These are phyloP conservation scores for Leucosporidium scottii DNA, from an alignment of 768 basidiomycete species.

Conservation along the genomic window DNA sequence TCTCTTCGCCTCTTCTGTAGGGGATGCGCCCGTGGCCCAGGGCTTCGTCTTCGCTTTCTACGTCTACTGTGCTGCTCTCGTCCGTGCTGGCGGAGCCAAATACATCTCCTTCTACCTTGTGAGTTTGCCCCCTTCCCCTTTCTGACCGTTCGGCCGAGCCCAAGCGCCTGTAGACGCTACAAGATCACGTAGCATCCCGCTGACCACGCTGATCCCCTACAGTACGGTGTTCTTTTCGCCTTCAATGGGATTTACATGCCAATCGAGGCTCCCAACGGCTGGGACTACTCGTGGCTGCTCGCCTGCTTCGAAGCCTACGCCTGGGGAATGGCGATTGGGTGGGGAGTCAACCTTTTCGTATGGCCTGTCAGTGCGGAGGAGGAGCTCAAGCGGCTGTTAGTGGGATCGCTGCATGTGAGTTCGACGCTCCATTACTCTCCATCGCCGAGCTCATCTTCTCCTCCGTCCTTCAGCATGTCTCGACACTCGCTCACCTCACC, in stretches of 20 bases:
- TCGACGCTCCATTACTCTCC: not conserved
- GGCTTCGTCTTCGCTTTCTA: slow-evolving; percentile 39
- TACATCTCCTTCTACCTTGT: slow-evolving; percentile 30
- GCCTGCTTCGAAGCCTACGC: slow-evolving; percentile 35
- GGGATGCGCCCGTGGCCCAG: slow-evolving; percentile 36
- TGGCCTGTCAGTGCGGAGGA: slow-evolving; percentile 37
- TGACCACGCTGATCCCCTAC: not conserved
- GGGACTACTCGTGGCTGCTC: slow-evolving; percentile 30
- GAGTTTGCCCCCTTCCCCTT: not conserved
- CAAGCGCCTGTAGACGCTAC: not conserved
- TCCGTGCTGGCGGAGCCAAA: slow-evolving; percentile 18
- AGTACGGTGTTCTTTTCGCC: slow-evolving; percentile 26
- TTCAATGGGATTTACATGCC: slow-evolving; percentile 29
- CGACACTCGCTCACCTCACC: slow-evolving; percentile 22
- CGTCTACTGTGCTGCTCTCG: slow-evolving; percentile 34
- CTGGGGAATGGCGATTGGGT: slow-evolving; percentile 39
- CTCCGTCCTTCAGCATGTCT: slow-evolving; percentile 20
- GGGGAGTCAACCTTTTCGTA: slow-evolving; percentile 38
- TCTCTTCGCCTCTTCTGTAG: not conserved
- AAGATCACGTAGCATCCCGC: not conserved
- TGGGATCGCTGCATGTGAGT: slow-evolving; percentile 4
- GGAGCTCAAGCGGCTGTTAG: slow-evolving; percentile 37
- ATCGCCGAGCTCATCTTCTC: not conserved
- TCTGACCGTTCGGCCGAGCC: too few relatives aligned
- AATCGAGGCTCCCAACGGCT: not conserved